Conservation (phyloP, 2,329 filamentous ascomycete genomes). For the Neofusicoccum cordaticola region DNA sequence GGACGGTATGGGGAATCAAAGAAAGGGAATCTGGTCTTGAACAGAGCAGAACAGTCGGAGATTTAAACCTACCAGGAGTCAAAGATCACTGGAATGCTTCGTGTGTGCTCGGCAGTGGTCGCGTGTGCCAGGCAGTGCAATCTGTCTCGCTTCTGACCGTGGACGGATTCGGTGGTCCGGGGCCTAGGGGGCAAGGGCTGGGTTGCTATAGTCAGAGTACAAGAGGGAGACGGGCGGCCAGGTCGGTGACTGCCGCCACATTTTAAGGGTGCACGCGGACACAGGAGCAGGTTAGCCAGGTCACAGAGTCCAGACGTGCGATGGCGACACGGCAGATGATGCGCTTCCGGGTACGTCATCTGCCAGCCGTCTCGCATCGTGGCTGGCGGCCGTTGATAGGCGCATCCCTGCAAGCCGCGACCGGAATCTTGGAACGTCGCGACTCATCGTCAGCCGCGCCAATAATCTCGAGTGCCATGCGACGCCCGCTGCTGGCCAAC, state of each 20-base stretch:
- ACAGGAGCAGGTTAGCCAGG: background rate
- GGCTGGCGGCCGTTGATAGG: conserved; percentile 3
- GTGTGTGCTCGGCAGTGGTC: conserved; percentile 3
- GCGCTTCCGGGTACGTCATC: conserved; percentile 1
- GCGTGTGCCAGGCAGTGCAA: background rate
- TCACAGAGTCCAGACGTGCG: conserved; percentile 5
- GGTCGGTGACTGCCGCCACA: conserved; percentile 6
- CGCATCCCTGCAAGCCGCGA: conserved; percentile 7
- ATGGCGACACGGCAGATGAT: conserved; percentile 12
- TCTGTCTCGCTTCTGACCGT: conserved; percentile 7
- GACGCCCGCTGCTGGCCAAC: background rate
- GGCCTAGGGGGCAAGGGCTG: background rate
- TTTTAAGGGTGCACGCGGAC: conserved; percentile 10
- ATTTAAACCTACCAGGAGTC: background rate
- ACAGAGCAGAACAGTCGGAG: background rate
- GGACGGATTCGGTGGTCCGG: background rate
- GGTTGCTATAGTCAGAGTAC: background rate
- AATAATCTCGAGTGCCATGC: background rate
- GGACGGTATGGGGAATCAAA: background rate
- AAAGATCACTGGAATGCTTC: background rate
- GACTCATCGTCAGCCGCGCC: conserved; percentile 2
- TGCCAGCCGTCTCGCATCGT: conserved; percentile 11
- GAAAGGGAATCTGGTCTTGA: background rate
- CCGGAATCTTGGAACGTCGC: conserved; percentile 1
- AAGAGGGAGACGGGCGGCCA: background rate